phyloP scores from a whole-genome alignment of 495 filamentous ascomycete genomes.

The Margaritispora aquatica region DNA sequence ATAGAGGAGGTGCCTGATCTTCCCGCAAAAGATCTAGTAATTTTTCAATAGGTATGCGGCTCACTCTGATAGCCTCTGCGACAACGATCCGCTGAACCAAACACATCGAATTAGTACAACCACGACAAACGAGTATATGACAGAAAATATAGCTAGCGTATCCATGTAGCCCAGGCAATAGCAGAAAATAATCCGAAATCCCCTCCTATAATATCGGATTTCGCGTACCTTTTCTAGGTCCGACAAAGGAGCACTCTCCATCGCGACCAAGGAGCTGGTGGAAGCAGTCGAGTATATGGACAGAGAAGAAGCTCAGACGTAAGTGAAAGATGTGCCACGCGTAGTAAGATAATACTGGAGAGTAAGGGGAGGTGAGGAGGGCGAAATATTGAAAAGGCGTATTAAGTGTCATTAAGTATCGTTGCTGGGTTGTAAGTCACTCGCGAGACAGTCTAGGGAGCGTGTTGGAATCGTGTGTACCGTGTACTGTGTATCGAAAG shows the following conservation, averaged over 20 bases:
- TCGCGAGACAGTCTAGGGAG: slow-evolving; percentile 12
- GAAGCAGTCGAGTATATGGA: background rate
- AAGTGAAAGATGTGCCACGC: slow-evolving; percentile 6
- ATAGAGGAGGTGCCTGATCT: slow-evolving; percentile 11
- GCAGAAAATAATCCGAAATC: too few species aligned
- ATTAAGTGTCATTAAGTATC: slow-evolving; percentile 25
- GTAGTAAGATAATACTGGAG: slow-evolving; percentile 7
- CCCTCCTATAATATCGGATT: background rate
- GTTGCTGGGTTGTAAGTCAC: slow-evolving; percentile 2
- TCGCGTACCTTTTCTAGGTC: slow-evolving; percentile 22
- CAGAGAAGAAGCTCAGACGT: background rate
- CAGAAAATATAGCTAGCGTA: background rate
- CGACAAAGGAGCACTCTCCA: slow-evolving; percentile 14
- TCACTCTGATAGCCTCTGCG: slow-evolving; percentile 48
- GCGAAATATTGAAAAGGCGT: slow-evolving; percentile 1
- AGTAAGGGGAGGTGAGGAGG: slow-evolving; percentile 5
- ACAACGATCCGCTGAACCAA: slow-evolving; percentile 43
- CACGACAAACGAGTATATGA: background rate
- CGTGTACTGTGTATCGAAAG: slow-evolving; percentile 1
- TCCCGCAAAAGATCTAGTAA: slow-evolving; percentile 18
- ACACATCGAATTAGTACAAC: slow-evolving; percentile 22
- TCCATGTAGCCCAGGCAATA: slow-evolving; percentile 10
- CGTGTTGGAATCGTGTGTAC: background rate
- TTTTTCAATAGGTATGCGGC: slow-evolving; percentile 36
- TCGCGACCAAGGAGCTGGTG: background rate